Evolutionary conservation across 495 filamentous ascomycete species (phyloP).

Genomic region (Beverwykella pulmonaria): DNA sequence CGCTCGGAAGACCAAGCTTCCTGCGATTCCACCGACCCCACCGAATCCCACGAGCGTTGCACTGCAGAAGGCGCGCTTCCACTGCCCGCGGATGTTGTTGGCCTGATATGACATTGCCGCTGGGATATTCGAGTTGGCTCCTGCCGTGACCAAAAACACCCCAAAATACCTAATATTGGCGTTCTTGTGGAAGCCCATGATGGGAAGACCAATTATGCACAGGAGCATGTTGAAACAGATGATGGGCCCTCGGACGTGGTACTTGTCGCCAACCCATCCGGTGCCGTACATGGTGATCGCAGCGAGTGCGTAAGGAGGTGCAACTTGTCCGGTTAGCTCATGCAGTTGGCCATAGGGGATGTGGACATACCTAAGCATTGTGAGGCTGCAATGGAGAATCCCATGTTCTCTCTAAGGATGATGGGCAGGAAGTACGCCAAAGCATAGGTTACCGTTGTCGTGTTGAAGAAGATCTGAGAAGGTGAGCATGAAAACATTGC

Average conservation of each 20-base stretch:
- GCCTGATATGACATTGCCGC: constrained; percentile 47
- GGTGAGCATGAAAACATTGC: not conserved
- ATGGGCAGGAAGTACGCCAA: constrained; percentile 57
- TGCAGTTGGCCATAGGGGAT: not conserved
- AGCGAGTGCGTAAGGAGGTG: constrained; percentile 50
- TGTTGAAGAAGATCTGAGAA: constrained; percentile 48
- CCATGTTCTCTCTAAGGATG: constrained; percentile 55
- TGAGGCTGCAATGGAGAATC: constrained; percentile 48
- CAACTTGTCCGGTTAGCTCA: constrained; percentile 25
- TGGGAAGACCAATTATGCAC: constrained; percentile 53
- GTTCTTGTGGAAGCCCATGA: constrained; percentile 57
- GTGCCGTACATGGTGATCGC: constrained; percentile 48
- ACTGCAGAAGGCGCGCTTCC: constrained; percentile 44
- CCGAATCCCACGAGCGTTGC: constrained; percentile 42
- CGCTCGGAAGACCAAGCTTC: constrained; percentile 38
- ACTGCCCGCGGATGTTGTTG: constrained; percentile 44
- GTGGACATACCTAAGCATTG: constrained; percentile 45
- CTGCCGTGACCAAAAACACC: constrained; percentile 65
- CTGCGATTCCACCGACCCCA: constrained; percentile 43
- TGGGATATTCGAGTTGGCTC: constrained; percentile 65
- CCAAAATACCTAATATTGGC: constrained; percentile 62
- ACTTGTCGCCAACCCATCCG: constrained; percentile 61
- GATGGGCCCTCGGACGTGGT: constrained; percentile 57
- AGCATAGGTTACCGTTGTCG: constrained; percentile 53
- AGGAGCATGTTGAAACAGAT: constrained; percentile 59